Evolutionary conservation across 768 basidiomycete genomes (phyloP), one percentile per base, ranked within the genome.

Genomic region (Suillus tomentosus): DNA sequence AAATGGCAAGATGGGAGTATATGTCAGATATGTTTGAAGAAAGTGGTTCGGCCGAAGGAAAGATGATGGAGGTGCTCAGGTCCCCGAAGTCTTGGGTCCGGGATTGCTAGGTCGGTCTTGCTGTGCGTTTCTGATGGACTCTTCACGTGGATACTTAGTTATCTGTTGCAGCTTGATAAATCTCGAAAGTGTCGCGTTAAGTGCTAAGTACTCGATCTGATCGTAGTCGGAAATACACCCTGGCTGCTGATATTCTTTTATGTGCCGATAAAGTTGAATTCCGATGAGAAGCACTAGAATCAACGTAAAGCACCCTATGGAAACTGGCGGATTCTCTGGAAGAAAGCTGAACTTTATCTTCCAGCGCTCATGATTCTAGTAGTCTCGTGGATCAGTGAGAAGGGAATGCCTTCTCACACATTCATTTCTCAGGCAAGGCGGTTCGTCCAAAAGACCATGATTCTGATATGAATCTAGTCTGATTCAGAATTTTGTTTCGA

Each of bases 1-100:
- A 88, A 69, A 84, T 82, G 15, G 86, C 87, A 39, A 74, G 87
- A 62, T 90, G 88, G 88, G 89, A 90, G 73, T 91, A 91, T 71
- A 80, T 81, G 71, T 80, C 81, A 42, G 83, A 87, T 14, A 70
- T 89, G 64, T 85, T 84, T 13, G 68, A 69, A 15, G 72, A 80
- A n/a, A 84, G 79, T 42, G 82, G 79, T 8, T 81, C 80, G 19
- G 70, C 78, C 39, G 89, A 90, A 71, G 83, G 78, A 43, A 76
- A 81, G 68, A 70, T 89, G 62, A 61, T 84, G 55, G 80, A 81
- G 62, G 79, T 86, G 42, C 74, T 89, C 64, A 79, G 74, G 66
- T 17, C 58, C 27, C 71, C 72, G 1, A 72, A 54, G 58, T 51
- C 13, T 43, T 73, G 73, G 71, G 53, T 56, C 3, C 8, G 5